phyloP scores from a whole-genome alignment of 78 protist species.

The Speleostelium caveatum region DNA sequence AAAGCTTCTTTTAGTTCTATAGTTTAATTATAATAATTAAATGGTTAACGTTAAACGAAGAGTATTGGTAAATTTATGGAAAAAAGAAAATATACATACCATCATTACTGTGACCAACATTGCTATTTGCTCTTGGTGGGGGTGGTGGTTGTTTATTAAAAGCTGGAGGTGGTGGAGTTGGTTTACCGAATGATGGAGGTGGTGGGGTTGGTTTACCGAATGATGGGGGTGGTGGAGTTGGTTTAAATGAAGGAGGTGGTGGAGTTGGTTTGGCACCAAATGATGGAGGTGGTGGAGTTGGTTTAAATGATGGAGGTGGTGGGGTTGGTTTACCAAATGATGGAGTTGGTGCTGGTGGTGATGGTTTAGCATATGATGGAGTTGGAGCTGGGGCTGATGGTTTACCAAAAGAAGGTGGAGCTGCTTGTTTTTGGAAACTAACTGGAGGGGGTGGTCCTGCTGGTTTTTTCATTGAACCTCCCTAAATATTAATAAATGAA shows the following conservation, averaged over 20 bases:
- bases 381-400: conserved; percentile 13
- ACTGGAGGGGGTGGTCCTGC: no score
- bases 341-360: conserved; percentile 14
- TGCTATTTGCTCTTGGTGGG: conserved; percentile 19
- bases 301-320: conserved; percentile 24
- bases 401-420: conserved; percentile 37
- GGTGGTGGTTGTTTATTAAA: conserved; percentile 67
- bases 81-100: no score
- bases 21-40: no score
- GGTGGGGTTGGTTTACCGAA: conserved; percentile 54
- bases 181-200: conserved; percentile 11
- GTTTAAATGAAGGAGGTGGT: not conserved
- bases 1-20: conserved; percentile 14
- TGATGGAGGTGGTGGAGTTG: conserved; percentile 21
- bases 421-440: conserved; percentile 9
- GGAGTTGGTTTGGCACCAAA: conserved; percentile 22
- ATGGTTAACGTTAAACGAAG: not conserved
- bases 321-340: not conserved
- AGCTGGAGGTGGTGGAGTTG: conserved; percentile 65
- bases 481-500: not conserved
- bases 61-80: no score
- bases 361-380: conserved; percentile 16
- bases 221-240: conserved; percentile 48
- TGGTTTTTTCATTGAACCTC: conserved; percentile 9
- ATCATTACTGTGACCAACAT: not conserved